These are phyloP conservation scores for Populus tomentosa DNA, from an alignment of 441 rosid species.

Conservation along the genomic window DNA sequence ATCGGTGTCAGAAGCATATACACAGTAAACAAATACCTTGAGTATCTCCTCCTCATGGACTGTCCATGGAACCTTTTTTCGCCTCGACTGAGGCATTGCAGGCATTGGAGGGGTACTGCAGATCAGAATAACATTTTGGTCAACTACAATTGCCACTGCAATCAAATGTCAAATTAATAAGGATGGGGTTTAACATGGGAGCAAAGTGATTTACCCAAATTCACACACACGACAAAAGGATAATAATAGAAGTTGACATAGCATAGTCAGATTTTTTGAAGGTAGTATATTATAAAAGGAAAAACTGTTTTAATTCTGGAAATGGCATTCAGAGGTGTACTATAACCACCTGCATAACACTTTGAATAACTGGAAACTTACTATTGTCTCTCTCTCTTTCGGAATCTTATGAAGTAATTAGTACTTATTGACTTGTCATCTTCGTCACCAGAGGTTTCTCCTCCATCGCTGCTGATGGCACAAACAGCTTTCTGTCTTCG, in stretches of 20 bases:
- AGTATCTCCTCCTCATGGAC: constrained; percentile 44
- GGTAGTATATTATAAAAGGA: background rate
- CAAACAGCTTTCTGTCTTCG: constrained; percentile 16
- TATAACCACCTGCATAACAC: background rate
- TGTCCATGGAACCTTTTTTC: constrained; percentile 43
- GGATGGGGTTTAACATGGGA: background rate
- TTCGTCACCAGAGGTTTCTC: constrained; percentile 24
- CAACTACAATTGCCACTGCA: background rate
- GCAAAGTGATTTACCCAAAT: background rate
- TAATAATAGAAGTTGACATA: background rate
- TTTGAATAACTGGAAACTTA: constrained; percentile 24
- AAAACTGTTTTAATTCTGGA: constrained; percentile 2
- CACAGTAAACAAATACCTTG: constrained; percentile 30
- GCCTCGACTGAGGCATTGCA: constrained; percentile 23
- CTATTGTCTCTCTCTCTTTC: constrained; percentile 20
- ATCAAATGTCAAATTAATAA: background rate
- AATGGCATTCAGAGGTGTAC: background rate
- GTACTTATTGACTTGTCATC: constrained; percentile 20
- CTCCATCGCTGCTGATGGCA: constrained; percentile 20
- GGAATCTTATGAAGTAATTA: constrained; percentile 22
- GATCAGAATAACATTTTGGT: constrained; percentile 4
- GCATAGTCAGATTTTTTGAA: background rate
- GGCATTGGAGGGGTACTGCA: constrained; percentile 33
- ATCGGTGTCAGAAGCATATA: background rate
- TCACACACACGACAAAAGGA: background rate